phyloP scores from a whole-genome alignment of 2,329 filamentous ascomycete species.

The Botryotinia narcissicola region DNA sequence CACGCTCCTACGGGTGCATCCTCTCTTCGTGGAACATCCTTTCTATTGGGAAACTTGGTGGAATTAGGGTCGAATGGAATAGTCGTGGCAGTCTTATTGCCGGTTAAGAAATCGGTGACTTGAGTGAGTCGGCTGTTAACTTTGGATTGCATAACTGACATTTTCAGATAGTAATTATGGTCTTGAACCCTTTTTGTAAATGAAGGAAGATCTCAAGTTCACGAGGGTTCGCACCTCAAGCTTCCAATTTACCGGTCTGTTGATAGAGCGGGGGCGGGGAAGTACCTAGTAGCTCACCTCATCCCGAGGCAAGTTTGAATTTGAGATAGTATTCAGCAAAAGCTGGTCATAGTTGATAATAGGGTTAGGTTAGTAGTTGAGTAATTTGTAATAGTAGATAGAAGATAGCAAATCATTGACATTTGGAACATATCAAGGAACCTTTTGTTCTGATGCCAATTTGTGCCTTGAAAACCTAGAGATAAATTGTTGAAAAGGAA shows the following conservation, averaged over 20 bases:
- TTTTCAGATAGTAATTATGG: slow-evolving; percentile 14
- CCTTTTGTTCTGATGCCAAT: not conserved
- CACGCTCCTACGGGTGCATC: slow-evolving; percentile 36
- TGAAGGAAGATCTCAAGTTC: not conserved
- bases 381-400: not conserved
- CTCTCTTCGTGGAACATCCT: slow-evolving; percentile 34
- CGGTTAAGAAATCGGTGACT: slow-evolving; percentile 32
- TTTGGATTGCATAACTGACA: slow-evolving; percentile 25
- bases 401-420: not conserved
- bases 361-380: not conserved
- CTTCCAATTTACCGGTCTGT: not conserved
- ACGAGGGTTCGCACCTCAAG: not conserved
- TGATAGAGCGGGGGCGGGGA: not conserved
- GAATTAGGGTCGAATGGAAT: slow-evolving; percentile 36
- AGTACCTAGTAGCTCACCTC: not conserved
- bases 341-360: not conserved
- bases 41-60: slow-evolving; percentile 35
- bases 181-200: not conserved
- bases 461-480: not conserved
- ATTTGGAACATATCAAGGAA: not conserved
- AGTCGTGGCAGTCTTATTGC: slow-evolving; percentile 30
- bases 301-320: not conserved
- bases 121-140: slow-evolving; percentile 31
- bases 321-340: not conserved
- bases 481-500: not conserved